These are phyloP conservation scores for Penicillium tannophilum DNA, from an alignment of 495 filamentous ascomycete species.

Conservation along the genomic window DNA sequence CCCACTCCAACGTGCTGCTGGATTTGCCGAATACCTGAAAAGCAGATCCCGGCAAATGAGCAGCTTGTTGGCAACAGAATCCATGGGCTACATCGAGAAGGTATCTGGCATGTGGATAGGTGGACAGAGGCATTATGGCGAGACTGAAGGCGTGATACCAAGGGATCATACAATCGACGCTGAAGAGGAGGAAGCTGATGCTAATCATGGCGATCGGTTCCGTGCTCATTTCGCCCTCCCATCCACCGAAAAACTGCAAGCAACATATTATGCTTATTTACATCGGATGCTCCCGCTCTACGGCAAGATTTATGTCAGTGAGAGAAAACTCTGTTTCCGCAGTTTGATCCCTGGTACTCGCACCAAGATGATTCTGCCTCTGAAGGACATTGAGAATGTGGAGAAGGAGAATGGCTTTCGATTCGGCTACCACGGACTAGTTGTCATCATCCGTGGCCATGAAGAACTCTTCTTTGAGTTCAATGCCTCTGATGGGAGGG, in stretches of 20 bases:
- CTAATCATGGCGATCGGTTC: constrained; percentile 75
- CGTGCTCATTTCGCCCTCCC: constrained; percentile 88
- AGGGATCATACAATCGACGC: constrained; percentile 65
- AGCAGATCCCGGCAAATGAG: constrained; percentile 79
- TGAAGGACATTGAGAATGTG: constrained; percentile 91
- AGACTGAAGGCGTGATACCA: constrained; percentile 66
- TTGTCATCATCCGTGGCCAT: constrained; percentile 88
- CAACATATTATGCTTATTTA: constrained; percentile 86
- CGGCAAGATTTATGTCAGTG: constrained; percentile 94
- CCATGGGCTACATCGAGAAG: constrained; percentile 96
- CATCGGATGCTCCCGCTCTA: constrained; percentile 90
- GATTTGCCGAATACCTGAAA: constrained; percentile 81
- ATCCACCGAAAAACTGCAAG: constrained; percentile 79
- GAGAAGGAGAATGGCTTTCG: constrained; percentile 95
- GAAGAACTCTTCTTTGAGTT: constrained; percentile 99
- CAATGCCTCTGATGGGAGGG: constrained; percentile 68
- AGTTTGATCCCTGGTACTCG: constrained; percentile 87
- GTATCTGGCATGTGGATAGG: constrained; percentile 98
- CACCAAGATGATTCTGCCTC: constrained; percentile 88
- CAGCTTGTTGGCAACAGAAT: constrained; percentile 82
- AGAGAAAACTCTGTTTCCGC: constrained; percentile 89
- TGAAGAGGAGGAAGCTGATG: constrained; percentile 62
- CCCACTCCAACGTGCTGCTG: constrained; percentile 83
- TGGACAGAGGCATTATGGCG: constrained; percentile 83
- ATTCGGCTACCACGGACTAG: constrained; percentile 88